Percentiles rank a stretch among this genome's conserved stretches.
These are phyloP conservation scores for Psidium guajava DNA, from an alignment of 345 rosid species.

Conservation along the genomic window DNA sequence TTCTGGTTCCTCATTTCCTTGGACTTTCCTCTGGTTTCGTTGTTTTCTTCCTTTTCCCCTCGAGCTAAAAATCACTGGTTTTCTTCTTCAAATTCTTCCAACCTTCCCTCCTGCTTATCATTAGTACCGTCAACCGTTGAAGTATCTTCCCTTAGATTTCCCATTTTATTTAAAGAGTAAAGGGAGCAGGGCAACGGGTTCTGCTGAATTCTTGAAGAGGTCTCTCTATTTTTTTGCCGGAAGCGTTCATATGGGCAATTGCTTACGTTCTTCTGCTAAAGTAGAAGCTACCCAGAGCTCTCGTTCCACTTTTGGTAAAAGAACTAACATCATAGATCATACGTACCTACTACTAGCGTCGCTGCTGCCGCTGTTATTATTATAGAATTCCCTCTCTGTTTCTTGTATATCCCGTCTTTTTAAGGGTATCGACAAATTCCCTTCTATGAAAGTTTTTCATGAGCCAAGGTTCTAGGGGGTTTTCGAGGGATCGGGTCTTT, in stretches of 20 bases:
- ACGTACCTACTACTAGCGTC: neutral
- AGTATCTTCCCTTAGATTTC: neutral
- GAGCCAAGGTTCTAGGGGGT: neutral
- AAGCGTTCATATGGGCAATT: constrained; percentile 53
- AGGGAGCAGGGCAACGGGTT: neutral
- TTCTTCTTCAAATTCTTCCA: neutral
- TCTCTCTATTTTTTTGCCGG: neutral
- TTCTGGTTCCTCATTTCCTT: neutral
- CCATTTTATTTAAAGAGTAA: neutral
- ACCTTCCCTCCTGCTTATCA: neutral
- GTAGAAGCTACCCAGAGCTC: constrained; percentile 43
- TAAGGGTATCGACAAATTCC: neutral
- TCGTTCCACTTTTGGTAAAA: constrained; percentile 49
- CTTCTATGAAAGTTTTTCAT: neutral
- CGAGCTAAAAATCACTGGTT: neutral
- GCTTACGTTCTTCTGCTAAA: constrained; percentile 56
- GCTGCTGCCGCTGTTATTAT: neutral
- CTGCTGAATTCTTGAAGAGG: neutral
- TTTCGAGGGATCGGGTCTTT: neutral
- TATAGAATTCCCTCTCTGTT: neutral
- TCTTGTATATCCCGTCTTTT: neutral
- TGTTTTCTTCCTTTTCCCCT: neutral
- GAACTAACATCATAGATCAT: neutral
- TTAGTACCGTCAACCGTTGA: neutral
- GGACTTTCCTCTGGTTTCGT: neutral